Evolutionary conservation across 163 green algal species (phyloP), one percentile per base, ranked within the genome.

Genomic region (Picocystis sp.): DNA sequence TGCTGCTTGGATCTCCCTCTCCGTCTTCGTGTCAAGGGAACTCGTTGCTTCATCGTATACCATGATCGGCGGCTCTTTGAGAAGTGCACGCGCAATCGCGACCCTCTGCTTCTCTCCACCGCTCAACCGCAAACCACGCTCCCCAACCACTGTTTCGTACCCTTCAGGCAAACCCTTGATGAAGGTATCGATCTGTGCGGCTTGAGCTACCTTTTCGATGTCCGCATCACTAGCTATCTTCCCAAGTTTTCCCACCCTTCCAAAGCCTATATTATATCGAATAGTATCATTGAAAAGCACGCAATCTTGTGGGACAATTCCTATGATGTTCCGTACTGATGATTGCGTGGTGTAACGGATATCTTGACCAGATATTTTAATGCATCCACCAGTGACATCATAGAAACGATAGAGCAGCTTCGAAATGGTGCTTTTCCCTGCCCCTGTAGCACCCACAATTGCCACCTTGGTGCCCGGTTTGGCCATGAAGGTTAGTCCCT

Each of bases 61-160:
- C 12, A 73, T 52, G 5, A 73, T 57, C 2, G 55, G 43, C 12
- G 60, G 41, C 14, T 69, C 46, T 41, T 68, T 70, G 12, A 76
- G 51, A 23, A 77, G 19, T n/a, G 81, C 80, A 0, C 81, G 60
- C 0, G 81, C 80, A 41, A 92, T 87, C 33, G 81, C 81, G 15
- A 92, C 63, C 3, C 81, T 77, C 68, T 92, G 81, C 67, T 81
- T 81, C 69, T 92, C 76, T 8, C 80, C 80, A 19, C 80, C 80
- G 17, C 47, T 71, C 38, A 90, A 69, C 53, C 76, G 71, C 48
- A 83, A 74, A 38, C 61, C 63, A 22, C 61, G 53, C 43, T 78
- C 69, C 25, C 70, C 71, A 19, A 80, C 24, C 55, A 74, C 67
- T 12, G 81, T 92, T 47, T 73, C 43, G 58, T 80, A 88, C 15